A percentile compares a stretch with the other conserved stretches of the same genome.
These are phyloP conservation scores for Phytophthora palmivora DNA, from an alignment of 352 stramenopile genomes.

Conservation along the genomic window DNA sequence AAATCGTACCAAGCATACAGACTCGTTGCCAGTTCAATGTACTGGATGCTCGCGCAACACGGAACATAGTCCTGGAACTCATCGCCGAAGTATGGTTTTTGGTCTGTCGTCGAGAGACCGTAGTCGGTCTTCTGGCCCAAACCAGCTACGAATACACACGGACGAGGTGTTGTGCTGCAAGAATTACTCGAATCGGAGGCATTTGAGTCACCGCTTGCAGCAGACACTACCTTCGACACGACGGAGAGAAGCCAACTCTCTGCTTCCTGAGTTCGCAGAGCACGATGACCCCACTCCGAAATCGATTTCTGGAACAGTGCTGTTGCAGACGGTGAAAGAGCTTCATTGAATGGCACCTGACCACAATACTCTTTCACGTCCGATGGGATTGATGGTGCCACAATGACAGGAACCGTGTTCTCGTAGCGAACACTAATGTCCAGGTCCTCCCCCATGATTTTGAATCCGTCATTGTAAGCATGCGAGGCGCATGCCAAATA, in stretches of 20 bases:
- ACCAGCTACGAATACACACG: conserved; percentile 63
- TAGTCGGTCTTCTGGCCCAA: conserved; percentile 38
- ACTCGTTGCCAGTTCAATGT: conserved; percentile 48
- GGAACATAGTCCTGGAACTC: conserved; percentile 51
- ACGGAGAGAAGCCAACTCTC: conserved; percentile 22
- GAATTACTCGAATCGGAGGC: conserved; percentile 24
- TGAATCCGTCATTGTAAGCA: conserved; percentile 16
- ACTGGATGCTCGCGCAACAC: conserved; percentile 62
- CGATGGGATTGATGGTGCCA: background rate
- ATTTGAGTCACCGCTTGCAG: conserved; percentile 2
- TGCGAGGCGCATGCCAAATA: conserved; percentile 42
- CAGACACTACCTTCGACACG: conserved; percentile 6
- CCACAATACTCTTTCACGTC: conserved; percentile 16
- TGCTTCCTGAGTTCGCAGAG: conserved; percentile 17
- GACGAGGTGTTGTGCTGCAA: conserved; percentile 40
- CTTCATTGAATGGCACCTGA: conserved; percentile 6
- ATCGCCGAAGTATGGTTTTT: conserved; percentile 48
- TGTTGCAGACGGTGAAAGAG: background rate
- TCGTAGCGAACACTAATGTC: conserved; percentile 35
- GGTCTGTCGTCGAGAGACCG: conserved; percentile 27
- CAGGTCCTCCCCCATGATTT: conserved; percentile 30
- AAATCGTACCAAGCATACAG: conserved; percentile 52
- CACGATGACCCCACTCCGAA: conserved; percentile 15
- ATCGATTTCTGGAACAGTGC: conserved; percentile 16
- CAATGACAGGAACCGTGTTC: conserved; percentile 11